A percentile compares a stretch with the other conserved stretches of the same genome.
These are phyloP conservation scores for Haematococcus lacustris DNA, from an alignment of 139 green algal genomes.

Conservation along the genomic window DNA sequence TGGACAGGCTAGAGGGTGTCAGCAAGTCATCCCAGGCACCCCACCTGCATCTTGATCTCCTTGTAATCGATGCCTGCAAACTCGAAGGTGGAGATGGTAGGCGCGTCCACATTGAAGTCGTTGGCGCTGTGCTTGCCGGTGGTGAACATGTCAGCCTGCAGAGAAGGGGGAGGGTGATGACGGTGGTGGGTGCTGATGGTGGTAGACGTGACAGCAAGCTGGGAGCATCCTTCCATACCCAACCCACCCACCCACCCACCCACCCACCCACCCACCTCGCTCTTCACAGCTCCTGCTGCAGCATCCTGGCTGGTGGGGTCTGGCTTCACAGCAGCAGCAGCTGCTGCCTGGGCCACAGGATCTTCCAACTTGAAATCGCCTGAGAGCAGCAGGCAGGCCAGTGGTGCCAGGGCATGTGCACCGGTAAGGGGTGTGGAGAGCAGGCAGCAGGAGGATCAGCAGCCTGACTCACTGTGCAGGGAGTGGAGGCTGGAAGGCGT, in stretches of 20 bases:
- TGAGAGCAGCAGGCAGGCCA: too few relatives aligned
- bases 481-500: too few relatives aligned
- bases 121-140: constrained; percentile 37
- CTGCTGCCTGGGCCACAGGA: not conserved
- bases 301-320: too few relatives aligned
- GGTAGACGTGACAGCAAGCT: not conserved
- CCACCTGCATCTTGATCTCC: constrained; percentile 14
- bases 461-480: too few relatives aligned
- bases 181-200: too few relatives aligned
- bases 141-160: not conserved
- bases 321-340: not conserved
- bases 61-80: constrained; percentile 34
- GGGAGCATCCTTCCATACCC: not conserved
- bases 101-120: constrained; percentile 35
- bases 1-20: too few relatives aligned
- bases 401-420: too few relatives aligned
- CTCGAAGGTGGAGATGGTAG: constrained; percentile 34
- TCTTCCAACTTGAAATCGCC: not conserved
- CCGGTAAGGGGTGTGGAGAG: too few relatives aligned
- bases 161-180: not conserved
- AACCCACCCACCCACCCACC: too few relatives aligned
- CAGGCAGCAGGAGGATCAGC: too few relatives aligned
- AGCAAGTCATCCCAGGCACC: not conserved
- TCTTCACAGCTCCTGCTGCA: not conserved
- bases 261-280: too few relatives aligned